Evolutionary conservation across 164 flowering plant genomes (phyloP).

Genomic region (Umbellularia californica): DNA sequence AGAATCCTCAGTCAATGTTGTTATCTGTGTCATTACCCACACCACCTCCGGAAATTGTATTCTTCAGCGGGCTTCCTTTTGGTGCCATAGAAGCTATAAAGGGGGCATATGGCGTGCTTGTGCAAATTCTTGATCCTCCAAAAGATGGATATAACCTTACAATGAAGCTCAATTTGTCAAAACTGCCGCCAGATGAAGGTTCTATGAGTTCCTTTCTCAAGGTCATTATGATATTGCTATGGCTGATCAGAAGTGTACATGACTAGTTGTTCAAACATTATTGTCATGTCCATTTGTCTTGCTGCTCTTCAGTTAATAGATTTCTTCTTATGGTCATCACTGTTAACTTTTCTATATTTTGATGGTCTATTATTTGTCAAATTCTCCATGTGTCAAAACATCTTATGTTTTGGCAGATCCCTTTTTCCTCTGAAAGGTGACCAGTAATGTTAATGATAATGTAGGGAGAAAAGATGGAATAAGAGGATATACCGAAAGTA

Average conservation of each 20-base stretch:
- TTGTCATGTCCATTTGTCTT: neutral
- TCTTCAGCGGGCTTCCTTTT: slow-evolving; percentile 75
- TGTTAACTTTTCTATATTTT: neutral
- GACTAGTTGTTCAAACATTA: slow-evolving; percentile 3
- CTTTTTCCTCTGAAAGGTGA: neutral
- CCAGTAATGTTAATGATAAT: too few relatives aligned
- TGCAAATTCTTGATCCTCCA: slow-evolving; percentile 97
- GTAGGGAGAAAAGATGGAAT: too few relatives aligned
- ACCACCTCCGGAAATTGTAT: slow-evolving; percentile 82
- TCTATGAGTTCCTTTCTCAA: slow-evolving; percentile 43
- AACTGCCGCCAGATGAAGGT: slow-evolving; percentile 94
- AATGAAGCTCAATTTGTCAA: slow-evolving; percentile 73
- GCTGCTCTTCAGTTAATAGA: neutral
- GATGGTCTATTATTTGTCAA: neutral
- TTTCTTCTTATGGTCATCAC: neutral
- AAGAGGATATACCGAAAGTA: too few relatives aligned
- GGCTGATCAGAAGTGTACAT: slow-evolving; percentile 13
- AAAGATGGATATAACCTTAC: slow-evolving; percentile 95
- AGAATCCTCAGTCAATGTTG: slow-evolving; percentile 62
- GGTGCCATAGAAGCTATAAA: slow-evolving; percentile 96
- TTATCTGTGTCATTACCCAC: slow-evolving; percentile 77
- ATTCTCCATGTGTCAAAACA: neutral
- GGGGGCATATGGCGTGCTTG: slow-evolving; percentile 63
- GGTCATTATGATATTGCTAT: slow-evolving; percentile 46
- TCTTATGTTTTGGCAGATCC: neutral